These are phyloP conservation scores for Clonostachys solani DNA, from an alignment of 2,329 filamentous ascomycete species.

Conservation along the genomic window DNA sequence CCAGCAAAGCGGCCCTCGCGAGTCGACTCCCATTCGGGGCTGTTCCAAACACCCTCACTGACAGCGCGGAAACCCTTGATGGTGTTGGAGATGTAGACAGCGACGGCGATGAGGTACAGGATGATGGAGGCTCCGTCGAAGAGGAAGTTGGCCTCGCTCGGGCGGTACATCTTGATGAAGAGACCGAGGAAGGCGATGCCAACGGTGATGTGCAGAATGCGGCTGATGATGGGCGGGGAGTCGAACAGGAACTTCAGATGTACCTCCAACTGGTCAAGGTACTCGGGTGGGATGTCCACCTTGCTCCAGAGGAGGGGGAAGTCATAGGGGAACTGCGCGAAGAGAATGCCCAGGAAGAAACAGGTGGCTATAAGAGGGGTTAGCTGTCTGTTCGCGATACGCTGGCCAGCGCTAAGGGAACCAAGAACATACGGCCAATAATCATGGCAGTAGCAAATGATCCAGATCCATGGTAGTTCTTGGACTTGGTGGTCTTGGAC, in stretches of 20 bases:
- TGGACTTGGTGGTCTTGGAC: slow-evolving; percentile 53
- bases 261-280: slow-evolving; percentile 81
- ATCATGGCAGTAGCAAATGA: slow-evolving; percentile 98
- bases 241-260: slow-evolving; percentile 91
- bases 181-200: slow-evolving; percentile 83
- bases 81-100: slow-evolving; percentile 94
- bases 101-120: slow-evolving; percentile 80
- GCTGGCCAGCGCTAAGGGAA: slow-evolving; percentile 2
- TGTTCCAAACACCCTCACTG: slow-evolving; percentile 61
- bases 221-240: slow-evolving; percentile 85
- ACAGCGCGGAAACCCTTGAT: slow-evolving; percentile 90
- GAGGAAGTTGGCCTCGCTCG: slow-evolving; percentile 89
- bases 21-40: slow-evolving; percentile 30
- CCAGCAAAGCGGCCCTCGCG: slow-evolving; percentile 39
- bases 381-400: slow-evolving; percentile 1
- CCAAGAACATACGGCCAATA: slow-evolving; percentile 71
- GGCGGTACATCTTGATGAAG: slow-evolving; percentile 90
- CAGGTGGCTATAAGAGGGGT: slow-evolving; percentile 60
- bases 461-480: slow-evolving; percentile 53
- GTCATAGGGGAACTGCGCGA: slow-evolving; percentile 94
- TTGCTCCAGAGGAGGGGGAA: slow-evolving; percentile 82
- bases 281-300: slow-evolving; percentile 57
- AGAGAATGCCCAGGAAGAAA: slow-evolving; percentile 98
- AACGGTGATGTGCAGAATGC: slow-evolving; percentile 92
- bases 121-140: slow-evolving; percentile 84